Conservation (phyloP, 2,329 filamentous ascomycete species). For the Talaromyces islandicus region DNA sequence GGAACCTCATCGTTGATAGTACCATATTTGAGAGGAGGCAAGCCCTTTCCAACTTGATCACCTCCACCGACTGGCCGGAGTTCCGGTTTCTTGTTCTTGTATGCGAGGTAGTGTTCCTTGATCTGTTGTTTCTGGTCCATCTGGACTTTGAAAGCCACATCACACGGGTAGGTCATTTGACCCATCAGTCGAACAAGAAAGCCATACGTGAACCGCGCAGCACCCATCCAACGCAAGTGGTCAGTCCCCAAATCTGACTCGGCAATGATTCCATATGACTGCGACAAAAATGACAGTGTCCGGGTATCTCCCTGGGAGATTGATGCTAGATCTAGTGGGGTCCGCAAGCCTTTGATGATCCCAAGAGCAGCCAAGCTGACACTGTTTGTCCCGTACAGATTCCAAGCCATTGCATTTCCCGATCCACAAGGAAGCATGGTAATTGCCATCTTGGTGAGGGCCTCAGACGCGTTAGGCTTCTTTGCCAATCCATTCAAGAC, state of each 20-base stretch:
- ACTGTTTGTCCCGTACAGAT: constrained; percentile 74
- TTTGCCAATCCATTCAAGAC: constrained; percentile 88
- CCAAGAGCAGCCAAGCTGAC: constrained; percentile 71
- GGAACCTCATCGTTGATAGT: constrained; percentile 73
- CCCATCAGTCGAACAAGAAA: constrained; percentile 70
- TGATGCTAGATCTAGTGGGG: constrained; percentile 76
- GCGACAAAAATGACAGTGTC: constrained; percentile 81
- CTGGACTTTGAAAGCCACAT: constrained; percentile 78
- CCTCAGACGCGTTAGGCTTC: constrained; percentile 66
- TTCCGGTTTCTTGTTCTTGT: constrained; percentile 29
- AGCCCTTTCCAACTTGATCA: constrained; percentile 42
- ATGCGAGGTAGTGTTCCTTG: constrained; percentile 62
- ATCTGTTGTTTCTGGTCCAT: constrained; percentile 69
- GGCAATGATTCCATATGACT: constrained; percentile 82
- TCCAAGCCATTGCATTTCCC: constrained; percentile 89
- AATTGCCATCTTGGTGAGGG: constrained; percentile 71
- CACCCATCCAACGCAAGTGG: constrained; percentile 87
- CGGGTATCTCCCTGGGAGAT: constrained; percentile 74
- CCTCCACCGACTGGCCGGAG: constrained; percentile 22
- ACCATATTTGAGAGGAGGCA: constrained; percentile 73
- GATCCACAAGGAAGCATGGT: constrained; percentile 87
- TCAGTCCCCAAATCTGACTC: constrained; percentile 89
- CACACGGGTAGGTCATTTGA: constrained; percentile 78
- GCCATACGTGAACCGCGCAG: constrained; percentile 76
- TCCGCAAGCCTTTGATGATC: constrained; percentile 82